These are phyloP conservation scores for Rhododendron williamsianum DNA, from an alignment of 148 eudicot genomes.

Conservation along the genomic window DNA sequence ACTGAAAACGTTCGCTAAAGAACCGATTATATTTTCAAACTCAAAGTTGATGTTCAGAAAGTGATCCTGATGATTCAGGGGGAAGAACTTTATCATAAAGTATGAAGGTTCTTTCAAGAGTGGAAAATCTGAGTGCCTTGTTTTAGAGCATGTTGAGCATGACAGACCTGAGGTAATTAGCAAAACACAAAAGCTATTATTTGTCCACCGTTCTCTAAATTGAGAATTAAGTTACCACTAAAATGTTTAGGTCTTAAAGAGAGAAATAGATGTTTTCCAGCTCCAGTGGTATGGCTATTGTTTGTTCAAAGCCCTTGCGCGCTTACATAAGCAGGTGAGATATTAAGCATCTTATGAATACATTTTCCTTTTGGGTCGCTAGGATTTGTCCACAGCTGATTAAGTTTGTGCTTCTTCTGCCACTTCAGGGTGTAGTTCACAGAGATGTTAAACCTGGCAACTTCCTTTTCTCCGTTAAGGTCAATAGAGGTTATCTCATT, in stretches of 20 bases:
- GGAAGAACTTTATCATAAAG: conserved; percentile 69
- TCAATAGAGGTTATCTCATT: conserved; percentile 61
- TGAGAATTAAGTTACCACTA: conserved; percentile 7
- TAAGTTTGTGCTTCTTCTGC: conserved; percentile 4
- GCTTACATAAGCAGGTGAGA: conserved; percentile 82
- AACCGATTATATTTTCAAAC: neutral
- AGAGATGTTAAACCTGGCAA: conserved; percentile 97
- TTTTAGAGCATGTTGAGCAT: conserved; percentile 81
- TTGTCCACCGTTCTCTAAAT: neutral
- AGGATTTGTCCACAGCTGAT: conserved; percentile 6
- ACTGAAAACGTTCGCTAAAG: neutral
- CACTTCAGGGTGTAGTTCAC: conserved; percentile 66
- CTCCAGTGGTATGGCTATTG: conserved; percentile 90
- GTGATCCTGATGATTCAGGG: conserved; percentile 38
- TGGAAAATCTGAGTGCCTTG: conserved; percentile 67
- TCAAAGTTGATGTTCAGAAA: conserved; percentile 8
- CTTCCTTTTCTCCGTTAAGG: conserved; percentile 68
- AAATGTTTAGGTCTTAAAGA: conserved; percentile 52
- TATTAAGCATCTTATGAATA: neutral
- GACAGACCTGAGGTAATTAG: conserved; percentile 77
- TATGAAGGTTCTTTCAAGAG: conserved; percentile 45
- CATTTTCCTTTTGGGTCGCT: neutral
- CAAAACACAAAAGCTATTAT: neutral
- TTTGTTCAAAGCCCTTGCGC: conserved; percentile 78
- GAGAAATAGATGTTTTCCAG: conserved; percentile 51